These are phyloP conservation scores for Cercophora newfieldiana DNA, from an alignment of 495 filamentous ascomycete species.

Conservation along the genomic window DNA sequence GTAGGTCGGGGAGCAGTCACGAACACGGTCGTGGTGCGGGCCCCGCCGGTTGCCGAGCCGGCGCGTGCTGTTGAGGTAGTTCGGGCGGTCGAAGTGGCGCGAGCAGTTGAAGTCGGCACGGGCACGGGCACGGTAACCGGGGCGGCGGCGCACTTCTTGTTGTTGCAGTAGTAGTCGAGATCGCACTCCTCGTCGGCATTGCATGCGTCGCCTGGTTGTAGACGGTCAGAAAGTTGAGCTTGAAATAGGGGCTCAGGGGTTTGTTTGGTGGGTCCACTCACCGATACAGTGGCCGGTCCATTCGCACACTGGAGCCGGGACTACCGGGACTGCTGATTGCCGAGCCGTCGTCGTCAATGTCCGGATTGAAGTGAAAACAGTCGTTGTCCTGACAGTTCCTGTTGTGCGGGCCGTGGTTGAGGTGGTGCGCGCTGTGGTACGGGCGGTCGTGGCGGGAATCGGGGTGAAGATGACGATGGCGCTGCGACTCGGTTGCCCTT, in stretches of 20 bases:
- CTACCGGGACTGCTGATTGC: background rate
- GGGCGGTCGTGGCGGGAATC: slow-evolving; percentile 21
- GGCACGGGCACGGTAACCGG: background rate
- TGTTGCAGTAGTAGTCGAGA: slow-evolving; percentile 21
- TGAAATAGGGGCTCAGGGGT: background rate
- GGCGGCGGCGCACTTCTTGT: slow-evolving; percentile 17
- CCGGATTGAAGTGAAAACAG: background rate
- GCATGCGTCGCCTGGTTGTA: slow-evolving; percentile 24
- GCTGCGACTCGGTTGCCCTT: background rate
- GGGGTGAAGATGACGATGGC: background rate
- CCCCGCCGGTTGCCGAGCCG: background rate
- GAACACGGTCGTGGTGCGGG: slow-evolving; percentile 10
- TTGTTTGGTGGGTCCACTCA: no score
- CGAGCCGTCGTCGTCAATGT: background rate
- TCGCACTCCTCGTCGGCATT: slow-evolving; percentile 27
- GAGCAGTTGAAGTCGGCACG: slow-evolving; percentile 10
- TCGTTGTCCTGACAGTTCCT: background rate
- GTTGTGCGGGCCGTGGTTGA: background rate
- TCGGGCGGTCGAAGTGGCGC: background rate
- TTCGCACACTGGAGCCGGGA: slow-evolving; percentile 14
- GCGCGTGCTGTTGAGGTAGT: background rate
- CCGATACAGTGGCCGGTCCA: slow-evolving; percentile 33
- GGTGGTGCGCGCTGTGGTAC: background rate
- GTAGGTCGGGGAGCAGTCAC: slow-evolving; percentile 6
- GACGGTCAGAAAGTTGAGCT: background rate